Evolutionary conservation across 352 stramenopile genomes (phyloP), one percentile per base, ranked within the genome.

Genomic region (Pythium aristosporum): DNA sequence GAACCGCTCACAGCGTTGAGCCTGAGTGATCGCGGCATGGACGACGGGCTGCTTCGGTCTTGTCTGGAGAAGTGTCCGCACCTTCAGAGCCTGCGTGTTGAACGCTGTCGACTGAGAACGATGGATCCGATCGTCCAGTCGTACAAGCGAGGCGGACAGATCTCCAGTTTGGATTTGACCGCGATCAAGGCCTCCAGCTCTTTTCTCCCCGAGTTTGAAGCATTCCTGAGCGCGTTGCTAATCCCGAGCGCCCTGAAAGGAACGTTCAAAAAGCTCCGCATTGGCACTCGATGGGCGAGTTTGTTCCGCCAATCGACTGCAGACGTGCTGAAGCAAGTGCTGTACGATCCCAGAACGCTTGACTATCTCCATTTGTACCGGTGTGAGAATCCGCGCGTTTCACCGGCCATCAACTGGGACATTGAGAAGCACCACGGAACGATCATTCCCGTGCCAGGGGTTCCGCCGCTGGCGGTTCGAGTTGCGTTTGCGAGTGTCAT

Each of bases 261-360:
- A 41, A 42, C 48, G 15, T n/a, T 55, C 12, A 55, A 55, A 16
- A 41, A 41, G 48, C 28, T 55, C 5, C 48, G 25, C 48, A 25
- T 55, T 10, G 30, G 48, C 15, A 5, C 20, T 28, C 25, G 23
- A 7, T 55, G 48, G 48, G 8, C 25, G 15, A 13, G 7, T 41
- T 18, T 55, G 25, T 55, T 55, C 7, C 30, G 48, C 4, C 48
- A 39, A 16, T 55, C 48, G 9, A 42, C 48, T 5, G 48, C 48
- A 12, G 7, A 41, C 34, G 9, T 55, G 28, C 20, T 55, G 21
- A 39, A 55, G 18, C 25, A 55, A 23, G 25, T 55, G 5, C 48
- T 55, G 0, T 2, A 41, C 11, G 48, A 41, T 28, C 13, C 48
- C 3, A 25, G 21, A 1, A 55, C 48, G 12, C 48, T 55, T 16